Conservation (phyloP, 768 basidiomycete species). For the Podaxis sp. region DNA sequence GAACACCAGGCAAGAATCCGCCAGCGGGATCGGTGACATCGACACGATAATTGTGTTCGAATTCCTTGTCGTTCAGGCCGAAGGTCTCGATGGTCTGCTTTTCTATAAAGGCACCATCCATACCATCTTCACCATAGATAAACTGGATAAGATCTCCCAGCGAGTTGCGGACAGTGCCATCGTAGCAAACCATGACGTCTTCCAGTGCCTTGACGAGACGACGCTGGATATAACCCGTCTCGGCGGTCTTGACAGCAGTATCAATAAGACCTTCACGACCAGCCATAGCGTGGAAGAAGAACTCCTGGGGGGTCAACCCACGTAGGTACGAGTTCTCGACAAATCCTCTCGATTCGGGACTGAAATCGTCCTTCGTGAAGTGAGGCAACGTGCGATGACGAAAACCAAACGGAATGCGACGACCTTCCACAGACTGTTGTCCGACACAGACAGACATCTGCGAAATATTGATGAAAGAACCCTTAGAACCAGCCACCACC, state of each 20-base stretch:
- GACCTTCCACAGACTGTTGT: slow-evolving; percentile 97
- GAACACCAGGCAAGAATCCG: slow-evolving; percentile 72
- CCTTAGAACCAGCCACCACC: slow-evolving; percentile 98
- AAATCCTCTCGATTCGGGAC: slow-evolving; percentile 95
- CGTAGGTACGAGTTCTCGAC: slow-evolving; percentile 98
- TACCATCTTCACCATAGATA: slow-evolving; percentile 97
- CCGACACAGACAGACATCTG: slow-evolving; percentile 99
- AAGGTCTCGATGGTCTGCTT: slow-evolving; percentile 92
- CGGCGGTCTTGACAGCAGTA: slow-evolving; percentile 99
- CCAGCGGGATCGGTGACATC: slow-evolving; percentile 83
- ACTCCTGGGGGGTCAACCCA: slow-evolving; percentile 95
- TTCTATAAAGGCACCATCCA: slow-evolving; percentile 98
- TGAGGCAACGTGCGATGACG: slow-evolving; percentile 94
- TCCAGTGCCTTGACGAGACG: slow-evolving; percentile 97
- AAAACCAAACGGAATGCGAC: slow-evolving; percentile 98
- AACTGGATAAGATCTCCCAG: slow-evolving; percentile 95
- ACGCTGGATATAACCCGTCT: slow-evolving; percentile 98
- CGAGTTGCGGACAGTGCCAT: slow-evolving; percentile 97
- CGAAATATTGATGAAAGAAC: slow-evolving; percentile 99
- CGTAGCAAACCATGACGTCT: slow-evolving; percentile 96
- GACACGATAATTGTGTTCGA: slow-evolving; percentile 91
- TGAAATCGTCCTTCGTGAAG: slow-evolving; percentile 98
- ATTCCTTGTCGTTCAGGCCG: slow-evolving; percentile 72
- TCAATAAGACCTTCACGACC: slow-evolving; percentile 99
- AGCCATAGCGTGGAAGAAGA: slow-evolving; percentile 99